A percentile compares a stretch with the other conserved stretches of the same genome.
Conservation (phyloP, 371 early-diverging fungal species). For the Choanephora cucurbitarum region DNA sequence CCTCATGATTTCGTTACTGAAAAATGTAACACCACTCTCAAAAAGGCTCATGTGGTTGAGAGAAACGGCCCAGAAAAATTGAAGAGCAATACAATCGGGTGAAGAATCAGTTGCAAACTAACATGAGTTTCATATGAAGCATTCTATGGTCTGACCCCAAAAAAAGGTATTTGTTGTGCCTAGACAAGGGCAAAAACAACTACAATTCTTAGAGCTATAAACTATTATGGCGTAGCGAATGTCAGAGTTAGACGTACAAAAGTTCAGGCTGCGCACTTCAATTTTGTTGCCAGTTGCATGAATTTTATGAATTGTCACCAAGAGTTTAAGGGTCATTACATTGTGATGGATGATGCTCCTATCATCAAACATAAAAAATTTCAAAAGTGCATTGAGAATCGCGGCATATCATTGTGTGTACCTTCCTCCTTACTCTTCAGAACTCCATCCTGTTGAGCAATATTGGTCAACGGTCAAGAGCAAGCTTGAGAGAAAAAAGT, state of each 20-base stretch:
- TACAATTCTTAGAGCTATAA: constrained; percentile 6
- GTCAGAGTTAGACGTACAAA: not conserved
- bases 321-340: constrained; percentile 14
- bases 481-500: constrained; percentile 10
- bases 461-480: constrained; percentile 17
- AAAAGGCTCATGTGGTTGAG: not conserved
- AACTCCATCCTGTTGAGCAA: constrained; percentile 22
- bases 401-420: constrained; percentile 24
- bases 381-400: constrained; percentile 14
- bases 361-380: constrained; percentile 15
- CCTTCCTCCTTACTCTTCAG: constrained; percentile 18
- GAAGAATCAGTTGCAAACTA: not conserved
- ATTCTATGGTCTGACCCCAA: constrained; percentile 3
- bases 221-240: not conserved
- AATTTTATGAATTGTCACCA: constrained; percentile 18
- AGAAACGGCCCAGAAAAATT: constrained; percentile 6
- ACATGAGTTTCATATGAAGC: constrained; percentile 3
- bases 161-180: not conserved
- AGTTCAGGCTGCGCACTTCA: constrained; percentile 6
- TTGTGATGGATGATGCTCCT: constrained; percentile 21
- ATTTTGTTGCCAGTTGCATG: constrained; percentile 11
- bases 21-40: too few relatives aligned
- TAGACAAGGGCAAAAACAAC: constrained; percentile 4
- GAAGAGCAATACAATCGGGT: not conserved
- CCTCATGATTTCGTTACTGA: constrained; percentile 7